These are phyloP conservation scores for Licmophora abbreviata DNA, from an alignment of 108 stramenopile genomes.

Conservation along the genomic window DNA sequence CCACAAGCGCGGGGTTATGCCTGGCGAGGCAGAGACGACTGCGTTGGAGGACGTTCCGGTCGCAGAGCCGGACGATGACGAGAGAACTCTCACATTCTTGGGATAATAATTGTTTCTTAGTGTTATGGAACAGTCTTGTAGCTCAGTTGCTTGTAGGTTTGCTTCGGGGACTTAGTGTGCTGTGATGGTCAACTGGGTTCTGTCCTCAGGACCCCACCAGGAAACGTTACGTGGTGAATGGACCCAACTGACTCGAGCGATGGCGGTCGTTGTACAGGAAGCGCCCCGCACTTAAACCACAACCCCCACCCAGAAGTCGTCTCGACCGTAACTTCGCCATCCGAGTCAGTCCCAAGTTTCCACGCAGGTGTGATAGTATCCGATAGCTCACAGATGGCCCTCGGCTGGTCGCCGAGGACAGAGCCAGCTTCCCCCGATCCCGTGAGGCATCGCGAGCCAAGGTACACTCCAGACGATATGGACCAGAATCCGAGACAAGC, in stretches of 20 bases:
- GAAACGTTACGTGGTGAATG: background rate
- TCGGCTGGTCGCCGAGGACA: background rate
- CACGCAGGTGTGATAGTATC: background rate
- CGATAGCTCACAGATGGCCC: background rate
- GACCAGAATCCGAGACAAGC: background rate
- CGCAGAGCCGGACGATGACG: conserved; percentile 33
- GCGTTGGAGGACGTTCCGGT: conserved; percentile 18
- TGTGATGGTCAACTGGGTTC: too few relatives aligned
- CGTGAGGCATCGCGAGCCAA: background rate
- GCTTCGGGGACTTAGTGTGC: too few relatives aligned
- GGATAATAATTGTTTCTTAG: too few relatives aligned
- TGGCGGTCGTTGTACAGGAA: background rate
- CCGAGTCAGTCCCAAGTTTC: background rate
- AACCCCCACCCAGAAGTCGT: background rate
- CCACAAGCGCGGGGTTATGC: conserved; percentile 44
- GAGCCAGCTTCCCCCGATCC: background rate
- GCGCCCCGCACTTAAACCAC: background rate
- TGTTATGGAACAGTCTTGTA: too few relatives aligned
- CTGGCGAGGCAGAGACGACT: conserved; percentile 26
- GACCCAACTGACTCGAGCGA: background rate
- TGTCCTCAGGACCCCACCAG: background rate
- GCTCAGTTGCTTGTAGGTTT: too few relatives aligned
- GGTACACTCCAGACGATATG: background rate
- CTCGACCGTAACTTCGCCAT: background rate
- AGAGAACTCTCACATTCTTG: conserved; percentile 41